Percentiles rank a stretch among this genome's conserved stretches.
Conservation (phyloP, 495 filamentous ascomycete genomes). For the Aspergillus egyptiacus region DNA sequence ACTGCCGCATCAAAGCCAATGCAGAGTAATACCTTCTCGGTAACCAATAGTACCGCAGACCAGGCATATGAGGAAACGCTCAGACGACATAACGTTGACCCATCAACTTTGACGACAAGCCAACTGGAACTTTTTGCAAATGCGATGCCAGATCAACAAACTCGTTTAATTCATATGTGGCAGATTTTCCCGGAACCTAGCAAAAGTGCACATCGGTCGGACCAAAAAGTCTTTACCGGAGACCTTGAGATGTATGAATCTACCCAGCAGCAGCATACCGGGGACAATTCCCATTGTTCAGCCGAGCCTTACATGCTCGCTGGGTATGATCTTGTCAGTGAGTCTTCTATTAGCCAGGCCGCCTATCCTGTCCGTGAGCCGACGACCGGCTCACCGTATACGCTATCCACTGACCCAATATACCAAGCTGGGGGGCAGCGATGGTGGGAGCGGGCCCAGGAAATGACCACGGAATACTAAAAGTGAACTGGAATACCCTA, state of each 20-base stretch:
- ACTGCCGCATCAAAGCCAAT: constrained; percentile 13
- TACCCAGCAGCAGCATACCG: constrained; percentile 23
- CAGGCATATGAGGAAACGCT: constrained; percentile 31
- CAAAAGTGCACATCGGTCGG: background rate
- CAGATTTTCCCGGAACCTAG: constrained; percentile 44
- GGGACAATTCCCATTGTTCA: constrained; percentile 27
- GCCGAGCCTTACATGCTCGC: constrained; percentile 67
- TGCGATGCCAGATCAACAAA: constrained; percentile 50
- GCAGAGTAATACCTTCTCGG: background rate
- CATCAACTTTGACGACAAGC: constrained; percentile 44
- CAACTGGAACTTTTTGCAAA: constrained; percentile 59
- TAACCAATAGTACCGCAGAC: background rate
- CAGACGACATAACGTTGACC: constrained; percentile 47
- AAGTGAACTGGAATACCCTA: constrained; percentile 36
- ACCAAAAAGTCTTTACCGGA: background rate
- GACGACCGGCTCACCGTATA: constrained; percentile 43
- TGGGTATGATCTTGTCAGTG: constrained; percentile 55
- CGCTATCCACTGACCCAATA: constrained; percentile 54
- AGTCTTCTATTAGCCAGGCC: constrained; percentile 36
- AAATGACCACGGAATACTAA: constrained; percentile 51
- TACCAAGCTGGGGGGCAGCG: constrained; percentile 40
- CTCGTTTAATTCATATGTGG: constrained; percentile 63
- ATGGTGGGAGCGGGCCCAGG: constrained; percentile 42
- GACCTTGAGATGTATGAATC: constrained; percentile 47
- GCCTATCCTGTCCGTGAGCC: constrained; percentile 28